Evolutionary conservation across 345 rosid species (phyloP).

Genomic region (Gossypioides kirkii): DNA sequence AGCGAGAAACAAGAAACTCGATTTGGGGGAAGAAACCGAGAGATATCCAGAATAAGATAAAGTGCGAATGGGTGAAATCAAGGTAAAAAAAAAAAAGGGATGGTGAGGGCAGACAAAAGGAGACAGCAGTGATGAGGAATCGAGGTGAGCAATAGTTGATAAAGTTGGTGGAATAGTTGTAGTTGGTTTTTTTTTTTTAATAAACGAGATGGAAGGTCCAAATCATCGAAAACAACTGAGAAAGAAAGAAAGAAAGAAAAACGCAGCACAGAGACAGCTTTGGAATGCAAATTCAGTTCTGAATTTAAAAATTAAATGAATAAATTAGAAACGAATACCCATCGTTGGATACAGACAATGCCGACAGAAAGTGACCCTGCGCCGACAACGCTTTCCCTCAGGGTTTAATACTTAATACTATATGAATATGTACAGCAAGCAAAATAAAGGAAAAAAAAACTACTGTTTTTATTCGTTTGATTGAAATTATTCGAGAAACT

Average conservation of each 20-base stretch:
- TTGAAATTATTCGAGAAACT: constrained; percentile 2
- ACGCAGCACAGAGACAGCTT: constrained; percentile 9
- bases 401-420: constrained; percentile 3
- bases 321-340: constrained; percentile 13
- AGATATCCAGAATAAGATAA: background rate
- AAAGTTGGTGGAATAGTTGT: constrained; percentile 3
- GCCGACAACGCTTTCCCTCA: constrained; percentile 54
- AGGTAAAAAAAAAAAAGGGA: background rate
- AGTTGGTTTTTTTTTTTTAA: background rate
- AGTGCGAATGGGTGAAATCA: background rate
- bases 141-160: constrained; percentile 15
- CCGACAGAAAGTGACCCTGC: constrained; percentile 86
- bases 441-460: constrained; percentile 16
- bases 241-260: background rate
- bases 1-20: constrained; percentile 12
- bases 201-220: constrained; percentile 13
- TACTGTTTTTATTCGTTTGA: constrained; percentile 21
- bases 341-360: constrained; percentile 80
- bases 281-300: constrained; percentile 18
- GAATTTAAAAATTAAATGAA: constrained; percentile 26
- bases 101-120: background rate
- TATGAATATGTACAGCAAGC: constrained; percentile 15
- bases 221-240: constrained; percentile 12
- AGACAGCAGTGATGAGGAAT: constrained; percentile 17
- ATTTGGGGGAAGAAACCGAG: constrained; percentile 17